Evolutionary conservation across 1,284 basidiomycete genomes (phyloP).

Genomic region (Cryptococcus sp.): DNA sequence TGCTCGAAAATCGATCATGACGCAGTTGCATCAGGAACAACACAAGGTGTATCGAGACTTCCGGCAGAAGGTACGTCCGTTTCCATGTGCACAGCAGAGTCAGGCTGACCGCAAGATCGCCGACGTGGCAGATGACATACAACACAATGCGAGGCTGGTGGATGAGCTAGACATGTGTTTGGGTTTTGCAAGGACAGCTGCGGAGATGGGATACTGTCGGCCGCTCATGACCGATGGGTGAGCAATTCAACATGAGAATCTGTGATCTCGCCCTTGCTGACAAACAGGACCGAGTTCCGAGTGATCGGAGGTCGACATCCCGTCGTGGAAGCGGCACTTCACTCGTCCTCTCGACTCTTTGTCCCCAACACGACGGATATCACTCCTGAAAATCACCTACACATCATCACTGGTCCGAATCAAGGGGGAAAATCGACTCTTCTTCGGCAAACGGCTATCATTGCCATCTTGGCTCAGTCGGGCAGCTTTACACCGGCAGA

Average conservation of each 20-base stretch:
- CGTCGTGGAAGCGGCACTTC: conserved; percentile 81
- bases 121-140: conserved; percentile 54
- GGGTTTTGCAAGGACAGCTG: conserved; percentile 75
- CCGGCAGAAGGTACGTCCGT: conserved; percentile 7
- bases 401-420: conserved; percentile 89
- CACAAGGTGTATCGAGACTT: conserved; percentile 6
- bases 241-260: conserved; percentile 23
- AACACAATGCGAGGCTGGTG: conserved; percentile 69
- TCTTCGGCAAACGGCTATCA: conserved; percentile 84
- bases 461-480: conserved; percentile 83
- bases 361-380: conserved; percentile 74
- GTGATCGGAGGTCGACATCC: conserved; percentile 83
- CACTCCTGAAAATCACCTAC: conserved; percentile 56
- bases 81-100: no score
- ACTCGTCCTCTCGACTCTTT: conserved; percentile 67
- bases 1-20: no score
- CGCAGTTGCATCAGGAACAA: neutral
- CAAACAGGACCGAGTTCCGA: conserved; percentile 56
- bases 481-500: conserved; percentile 91
- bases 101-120: conserved; percentile 54
- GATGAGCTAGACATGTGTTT: conserved; percentile 86
- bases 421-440: conserved; percentile 92
- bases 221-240: conserved; percentile 69
- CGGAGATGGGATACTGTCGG: conserved; percentile 68
- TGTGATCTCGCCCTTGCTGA: neutral